Percentiles rank a stretch among this genome's conserved stretches.
These are phyloP conservation scores for Cutaneotrichosporon cyanovorans DNA, from an alignment of 1,284 basidiomycete species.

Conservation along the genomic window DNA sequence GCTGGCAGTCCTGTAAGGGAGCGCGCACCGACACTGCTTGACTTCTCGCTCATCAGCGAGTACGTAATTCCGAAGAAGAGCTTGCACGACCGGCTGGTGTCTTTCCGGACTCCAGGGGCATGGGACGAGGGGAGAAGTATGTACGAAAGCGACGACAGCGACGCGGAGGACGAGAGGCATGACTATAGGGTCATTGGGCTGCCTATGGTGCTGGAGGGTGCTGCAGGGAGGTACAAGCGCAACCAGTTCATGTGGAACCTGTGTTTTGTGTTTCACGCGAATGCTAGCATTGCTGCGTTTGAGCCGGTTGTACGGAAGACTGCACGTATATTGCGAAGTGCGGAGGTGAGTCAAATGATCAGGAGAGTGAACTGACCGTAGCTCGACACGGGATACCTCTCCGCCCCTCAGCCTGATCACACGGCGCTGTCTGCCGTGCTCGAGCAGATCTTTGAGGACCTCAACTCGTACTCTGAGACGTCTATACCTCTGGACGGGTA, in stretches of 20 bases:
- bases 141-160: constrained; percentile 1
- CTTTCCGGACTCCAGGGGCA: constrained; percentile 37
- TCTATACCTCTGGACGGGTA: constrained; percentile 80
- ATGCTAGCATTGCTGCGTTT: constrained; percentile 85
- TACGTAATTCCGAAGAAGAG: constrained; percentile 86
- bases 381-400: constrained; percentile 85
- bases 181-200: constrained; percentile 77
- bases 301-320: constrained; percentile 94
- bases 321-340: constrained; percentile 76
- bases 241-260: constrained; percentile 92
- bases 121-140: constrained; percentile 10
- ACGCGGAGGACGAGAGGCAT: constrained; percentile 15
- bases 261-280: constrained; percentile 86
- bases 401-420: constrained; percentile 60
- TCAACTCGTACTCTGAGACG: constrained; percentile 94
- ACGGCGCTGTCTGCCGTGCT: constrained; percentile 71
- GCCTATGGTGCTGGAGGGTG: constrained; percentile 61
- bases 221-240: constrained; percentile 59
- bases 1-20: neutral
- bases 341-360: constrained; percentile 57
- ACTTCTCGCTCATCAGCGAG: constrained; percentile 83
- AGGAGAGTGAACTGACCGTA: constrained; percentile 36
- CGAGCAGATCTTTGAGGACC: constrained; percentile 93
- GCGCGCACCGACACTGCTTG: constrained; percentile 54
- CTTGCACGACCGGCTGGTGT: constrained; percentile 82